A percentile compares a stretch with the other conserved stretches of the same genome.
Evolutionary conservation across 306 rosid genomes (phyloP).

Genomic region (Dryas drummondii): DNA sequence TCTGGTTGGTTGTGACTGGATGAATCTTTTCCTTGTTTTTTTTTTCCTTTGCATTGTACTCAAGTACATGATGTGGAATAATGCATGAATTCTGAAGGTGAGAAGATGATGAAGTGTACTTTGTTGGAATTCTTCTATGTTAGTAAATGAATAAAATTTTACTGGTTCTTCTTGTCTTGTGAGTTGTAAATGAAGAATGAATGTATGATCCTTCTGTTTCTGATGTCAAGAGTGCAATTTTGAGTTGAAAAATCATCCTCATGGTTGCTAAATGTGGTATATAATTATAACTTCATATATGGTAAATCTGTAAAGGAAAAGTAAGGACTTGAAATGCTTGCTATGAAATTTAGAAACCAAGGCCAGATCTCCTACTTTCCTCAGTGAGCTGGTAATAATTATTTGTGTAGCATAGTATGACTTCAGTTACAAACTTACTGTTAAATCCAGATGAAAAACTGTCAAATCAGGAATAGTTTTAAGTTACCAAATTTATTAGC

Average conservation of each 20-base stretch:
- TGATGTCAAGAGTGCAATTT: neutral
- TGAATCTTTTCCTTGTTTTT: neutral
- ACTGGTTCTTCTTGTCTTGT: neutral
- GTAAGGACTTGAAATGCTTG: too few species aligned
- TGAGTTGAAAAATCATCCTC: neutral
- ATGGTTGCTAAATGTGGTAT: neutral
- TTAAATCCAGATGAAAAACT: too few species aligned
- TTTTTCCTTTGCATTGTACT: neutral
- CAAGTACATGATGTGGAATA: neutral
- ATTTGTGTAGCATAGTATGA: too few species aligned
- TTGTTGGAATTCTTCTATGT: neutral
- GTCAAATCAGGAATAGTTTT: too few species aligned
- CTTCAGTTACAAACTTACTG: too few species aligned
- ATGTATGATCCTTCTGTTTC: slow-evolving; percentile 4
- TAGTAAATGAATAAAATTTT: neutral
- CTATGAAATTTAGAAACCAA: too few species aligned
- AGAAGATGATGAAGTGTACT: neutral
- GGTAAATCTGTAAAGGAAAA: too few species aligned
- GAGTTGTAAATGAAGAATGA: neutral
- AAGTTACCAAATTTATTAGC: too few species aligned
- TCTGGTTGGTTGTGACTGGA: neutral
- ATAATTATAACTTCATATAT: too few species aligned
- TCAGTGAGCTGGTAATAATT: too few species aligned
- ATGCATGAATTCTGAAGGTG: neutral
- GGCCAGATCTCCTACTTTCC: too few species aligned